A percentile compares a stretch with the other conserved stretches of the same genome.
Conservation (phyloP, 441 rosid species). For the Isatis lusitanica region DNA sequence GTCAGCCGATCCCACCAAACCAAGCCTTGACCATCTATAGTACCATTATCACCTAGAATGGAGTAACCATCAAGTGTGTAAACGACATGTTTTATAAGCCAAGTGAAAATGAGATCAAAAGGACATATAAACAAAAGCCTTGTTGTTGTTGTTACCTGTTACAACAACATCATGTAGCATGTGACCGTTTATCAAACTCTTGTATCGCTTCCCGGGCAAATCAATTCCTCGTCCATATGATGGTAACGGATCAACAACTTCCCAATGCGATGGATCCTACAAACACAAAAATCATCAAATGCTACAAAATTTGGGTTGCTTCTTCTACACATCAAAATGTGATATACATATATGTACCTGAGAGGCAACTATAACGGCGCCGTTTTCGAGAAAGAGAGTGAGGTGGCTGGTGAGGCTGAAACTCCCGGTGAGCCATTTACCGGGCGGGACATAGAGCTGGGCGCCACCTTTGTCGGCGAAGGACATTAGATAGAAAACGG, state of each 20-base stretch:
- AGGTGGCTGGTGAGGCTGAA: slow-evolving; percentile 42
- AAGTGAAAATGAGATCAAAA: not conserved
- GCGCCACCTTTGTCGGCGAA: slow-evolving; percentile 47
- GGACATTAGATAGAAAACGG: slow-evolving; percentile 38
- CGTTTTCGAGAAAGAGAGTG: slow-evolving; percentile 38
- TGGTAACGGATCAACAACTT: slow-evolving; percentile 37
- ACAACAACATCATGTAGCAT: slow-evolving; percentile 35
- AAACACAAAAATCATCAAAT: slow-evolving; percentile 3
- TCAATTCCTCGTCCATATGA: slow-evolving; percentile 40
- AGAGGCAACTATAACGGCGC: slow-evolving; percentile 40
- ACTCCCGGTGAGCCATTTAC: slow-evolving; percentile 43
- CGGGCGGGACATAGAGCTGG: slow-evolving; percentile 42
- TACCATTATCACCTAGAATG: slow-evolving; percentile 39
- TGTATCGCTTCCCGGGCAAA: slow-evolving; percentile 35
- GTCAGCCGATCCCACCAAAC: slow-evolving; percentile 40
- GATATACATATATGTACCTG: too few species aligned
- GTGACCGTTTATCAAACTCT: slow-evolving; percentile 38
- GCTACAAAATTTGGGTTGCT: not conserved
- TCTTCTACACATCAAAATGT: not conserved
- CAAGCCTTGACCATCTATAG: slow-evolving; percentile 40
- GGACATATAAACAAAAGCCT: not conserved
- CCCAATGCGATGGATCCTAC: slow-evolving; percentile 42
- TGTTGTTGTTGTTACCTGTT: slow-evolving; percentile 29
- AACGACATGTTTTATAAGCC: not conserved
- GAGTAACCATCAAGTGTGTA: not conserved